Evolutionary conservation across 495 filamentous ascomycete genomes (phyloP).

Genomic region (Mycothermus thermophilus): DNA sequence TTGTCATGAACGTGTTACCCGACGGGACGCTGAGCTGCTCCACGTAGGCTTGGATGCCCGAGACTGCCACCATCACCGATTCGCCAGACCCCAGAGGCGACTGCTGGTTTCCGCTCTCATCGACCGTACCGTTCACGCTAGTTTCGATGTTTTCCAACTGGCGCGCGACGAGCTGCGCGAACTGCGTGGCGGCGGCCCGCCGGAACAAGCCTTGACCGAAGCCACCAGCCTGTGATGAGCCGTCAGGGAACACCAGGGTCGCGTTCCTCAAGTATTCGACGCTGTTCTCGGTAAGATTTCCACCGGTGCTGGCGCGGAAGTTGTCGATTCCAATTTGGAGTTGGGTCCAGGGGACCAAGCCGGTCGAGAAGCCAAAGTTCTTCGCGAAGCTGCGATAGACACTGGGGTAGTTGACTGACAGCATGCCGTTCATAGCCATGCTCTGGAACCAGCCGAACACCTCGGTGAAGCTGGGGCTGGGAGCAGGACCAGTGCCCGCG

Average conservation of each 20-base stretch:
- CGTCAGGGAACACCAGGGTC: conserved; percentile 50
- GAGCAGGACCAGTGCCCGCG: conserved; percentile 44
- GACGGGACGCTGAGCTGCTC: conserved; percentile 71
- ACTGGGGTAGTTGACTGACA: conserved; percentile 72
- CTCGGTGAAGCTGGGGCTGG: conserved; percentile 75
- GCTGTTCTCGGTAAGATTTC: conserved; percentile 68
- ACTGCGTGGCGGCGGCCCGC: conserved; percentile 36
- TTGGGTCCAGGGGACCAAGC: conserved; percentile 64
- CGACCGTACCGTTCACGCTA: conserved; percentile 29
- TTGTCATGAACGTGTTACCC: conserved; percentile 92
- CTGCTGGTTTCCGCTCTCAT: conserved; percentile 11
- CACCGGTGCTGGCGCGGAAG: conserved; percentile 69
- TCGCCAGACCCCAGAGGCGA: too few species aligned
- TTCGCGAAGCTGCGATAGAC: conserved; percentile 78
- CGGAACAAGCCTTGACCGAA: conserved; percentile 29
- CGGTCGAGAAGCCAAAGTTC: conserved; percentile 89
- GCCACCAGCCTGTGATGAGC: conserved; percentile 29
- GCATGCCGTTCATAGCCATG: conserved; percentile 90
- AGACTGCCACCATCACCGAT: conserved; percentile 32
- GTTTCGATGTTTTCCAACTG: conserved; percentile 40
- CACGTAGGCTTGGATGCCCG: conserved; percentile 60
- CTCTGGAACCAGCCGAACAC: conserved; percentile 85
- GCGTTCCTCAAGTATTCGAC: conserved; percentile 60
- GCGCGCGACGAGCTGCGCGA: conserved; percentile 35
- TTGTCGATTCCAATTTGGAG: conserved; percentile 77